Percentiles rank a stretch among this genome's conserved stretches.
These are phyloP conservation scores for Setaria viridis DNA, from an alignment of 202 grass and related monocot genomes.

Conservation along the genomic window DNA sequence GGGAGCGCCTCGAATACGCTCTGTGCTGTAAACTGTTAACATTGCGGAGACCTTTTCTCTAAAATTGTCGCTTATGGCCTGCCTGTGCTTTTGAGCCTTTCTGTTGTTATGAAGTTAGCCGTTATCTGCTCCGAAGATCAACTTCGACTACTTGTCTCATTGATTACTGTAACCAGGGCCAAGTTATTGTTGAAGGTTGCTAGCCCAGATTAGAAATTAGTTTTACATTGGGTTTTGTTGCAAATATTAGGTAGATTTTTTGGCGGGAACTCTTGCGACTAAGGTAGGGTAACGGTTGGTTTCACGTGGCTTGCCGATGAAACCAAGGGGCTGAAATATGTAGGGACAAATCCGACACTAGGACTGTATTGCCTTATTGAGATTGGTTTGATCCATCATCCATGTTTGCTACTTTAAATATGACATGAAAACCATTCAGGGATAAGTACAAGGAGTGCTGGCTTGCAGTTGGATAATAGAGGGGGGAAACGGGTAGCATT, in stretches of 20 bases:
- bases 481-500: background rate
- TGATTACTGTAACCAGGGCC: background rate
- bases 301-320: background rate
- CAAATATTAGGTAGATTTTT: constrained; percentile 4
- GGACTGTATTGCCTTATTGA: background rate
- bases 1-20: background rate
- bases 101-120: background rate
- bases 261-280: background rate
- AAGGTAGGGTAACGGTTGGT: background rate
- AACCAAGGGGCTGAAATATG: background rate
- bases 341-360: background rate
- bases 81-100: background rate
- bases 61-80: background rate
- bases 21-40: background rate
- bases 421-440: background rate
- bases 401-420: background rate
- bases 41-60: too few relatives aligned
- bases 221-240: background rate
- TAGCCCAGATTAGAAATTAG: background rate
- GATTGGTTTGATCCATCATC: background rate
- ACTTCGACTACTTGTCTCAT: background rate
- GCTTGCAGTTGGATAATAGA: background rate
- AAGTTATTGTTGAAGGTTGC: background rate
- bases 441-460: background rate
- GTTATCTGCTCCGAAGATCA: background rate